These are phyloP conservation scores for Fusarium phyllophilum DNA, from an alignment of 2,329 filamentous ascomycete species.

Conservation along the genomic window DNA sequence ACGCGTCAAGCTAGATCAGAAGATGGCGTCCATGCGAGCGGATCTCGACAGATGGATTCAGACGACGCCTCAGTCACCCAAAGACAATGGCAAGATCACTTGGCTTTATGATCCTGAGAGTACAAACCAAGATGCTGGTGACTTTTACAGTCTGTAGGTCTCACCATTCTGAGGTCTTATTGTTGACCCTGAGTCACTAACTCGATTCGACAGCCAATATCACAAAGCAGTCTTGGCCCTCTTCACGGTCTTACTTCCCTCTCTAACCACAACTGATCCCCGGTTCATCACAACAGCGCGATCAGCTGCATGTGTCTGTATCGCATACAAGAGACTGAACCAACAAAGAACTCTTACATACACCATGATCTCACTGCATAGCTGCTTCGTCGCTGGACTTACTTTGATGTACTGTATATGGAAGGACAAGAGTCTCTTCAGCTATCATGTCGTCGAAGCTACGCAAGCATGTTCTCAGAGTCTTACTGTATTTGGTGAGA, in stretches of 20 bases:
- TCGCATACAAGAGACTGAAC: neutral
- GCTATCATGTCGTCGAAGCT: neutral
- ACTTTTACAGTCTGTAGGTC: neutral
- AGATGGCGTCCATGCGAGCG: neutral
- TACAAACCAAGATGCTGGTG: neutral
- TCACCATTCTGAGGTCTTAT: too few relatives aligned
- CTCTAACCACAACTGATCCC: accelerated
- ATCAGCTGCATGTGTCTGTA: neutral
- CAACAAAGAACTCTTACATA: neutral
- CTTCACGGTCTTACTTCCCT: neutral
- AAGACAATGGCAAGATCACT: neutral
- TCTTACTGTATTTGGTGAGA: neutral
- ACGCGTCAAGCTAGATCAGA: neutral
- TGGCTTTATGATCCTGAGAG: neutral
- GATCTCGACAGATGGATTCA: neutral
- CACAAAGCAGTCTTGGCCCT: neutral
- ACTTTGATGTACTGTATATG: neutral
- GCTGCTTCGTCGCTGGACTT: neutral
- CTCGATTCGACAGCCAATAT: neutral
- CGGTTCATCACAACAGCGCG: neutral
- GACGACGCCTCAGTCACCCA: neutral
- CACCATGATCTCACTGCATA: neutral
- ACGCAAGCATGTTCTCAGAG: neutral
- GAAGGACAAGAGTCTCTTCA: neutral
- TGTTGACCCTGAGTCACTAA: too few relatives aligned